Percentiles rank a stretch among this genome's conserved stretches.
Conservation (phyloP, 192 early-diverging fungal species). For the Entomortierella chlamydospora region DNA sequence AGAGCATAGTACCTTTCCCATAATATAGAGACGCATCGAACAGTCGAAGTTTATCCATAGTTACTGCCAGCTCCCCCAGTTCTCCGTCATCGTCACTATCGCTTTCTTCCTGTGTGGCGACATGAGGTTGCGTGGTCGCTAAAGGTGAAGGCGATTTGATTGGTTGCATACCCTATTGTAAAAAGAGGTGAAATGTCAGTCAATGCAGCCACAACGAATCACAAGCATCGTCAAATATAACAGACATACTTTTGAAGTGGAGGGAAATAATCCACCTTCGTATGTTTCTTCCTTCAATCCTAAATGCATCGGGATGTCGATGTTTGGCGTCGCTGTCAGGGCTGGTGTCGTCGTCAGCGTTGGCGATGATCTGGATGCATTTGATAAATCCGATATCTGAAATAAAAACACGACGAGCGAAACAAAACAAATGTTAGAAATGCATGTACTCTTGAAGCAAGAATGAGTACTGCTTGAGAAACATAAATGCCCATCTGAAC, state of each 20-base stretch:
- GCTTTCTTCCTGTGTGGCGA: slow-evolving; percentile 2
- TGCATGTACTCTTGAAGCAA: too few species aligned
- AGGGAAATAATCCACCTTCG: neutral
- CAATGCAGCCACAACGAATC: neutral
- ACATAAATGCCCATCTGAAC: too few species aligned
- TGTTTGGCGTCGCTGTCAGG: neutral
- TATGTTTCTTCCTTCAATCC: neutral
- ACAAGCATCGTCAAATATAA: neutral
- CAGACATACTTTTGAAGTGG: slow-evolving; percentile 1
- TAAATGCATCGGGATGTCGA: neutral
- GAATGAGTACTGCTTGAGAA: too few species aligned
- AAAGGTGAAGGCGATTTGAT: slow-evolving; percentile 17
- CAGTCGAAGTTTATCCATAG: slow-evolving; percentile 45
- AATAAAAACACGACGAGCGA: too few species aligned
- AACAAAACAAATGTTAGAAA: too few species aligned
- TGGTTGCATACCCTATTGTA: neutral
- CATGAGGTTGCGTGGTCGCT: neutral
- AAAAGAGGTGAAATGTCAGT: neutral
- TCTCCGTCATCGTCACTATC: slow-evolving; percentile 25
- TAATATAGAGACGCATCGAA: slow-evolving; percentile 47
- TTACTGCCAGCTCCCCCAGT: slow-evolving; percentile 33
- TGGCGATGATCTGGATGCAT: neutral
- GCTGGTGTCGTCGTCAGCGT: neutral
- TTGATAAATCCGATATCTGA: neutral
- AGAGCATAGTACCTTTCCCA: slow-evolving; percentile 47